Evolutionary conservation across 495 filamentous ascomycete species (phyloP).

Genomic region (Amniculicola lignicola): DNA sequence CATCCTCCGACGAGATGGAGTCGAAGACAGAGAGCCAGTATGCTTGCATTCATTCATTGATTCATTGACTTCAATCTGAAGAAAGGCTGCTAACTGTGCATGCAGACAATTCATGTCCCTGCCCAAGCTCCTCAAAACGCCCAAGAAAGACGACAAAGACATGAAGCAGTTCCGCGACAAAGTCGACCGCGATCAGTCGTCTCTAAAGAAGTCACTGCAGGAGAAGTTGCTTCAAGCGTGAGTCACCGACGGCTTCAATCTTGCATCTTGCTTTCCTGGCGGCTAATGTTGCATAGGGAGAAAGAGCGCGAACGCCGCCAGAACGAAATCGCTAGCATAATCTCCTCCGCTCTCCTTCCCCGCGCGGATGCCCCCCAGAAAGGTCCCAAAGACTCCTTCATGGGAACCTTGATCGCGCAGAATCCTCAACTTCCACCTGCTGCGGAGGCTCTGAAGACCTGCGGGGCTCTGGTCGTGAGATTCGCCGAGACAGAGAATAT

Average conservation of each 20-base stretch:
- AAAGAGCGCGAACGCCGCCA: not conserved
- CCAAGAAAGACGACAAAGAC: conserved; percentile 5
- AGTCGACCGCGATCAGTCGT: conserved; percentile 3
- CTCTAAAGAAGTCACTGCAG: conserved; percentile 5
- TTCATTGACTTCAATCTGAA: too few relatives aligned
- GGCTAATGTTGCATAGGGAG: not conserved
- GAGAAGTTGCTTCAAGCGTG: conserved; percentile 10
- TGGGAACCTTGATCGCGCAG: conserved; percentile 8
- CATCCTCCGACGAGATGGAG: too few relatives aligned
- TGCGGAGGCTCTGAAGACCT: not conserved
- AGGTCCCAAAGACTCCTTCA: not conserved
- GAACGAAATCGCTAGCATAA: not conserved
- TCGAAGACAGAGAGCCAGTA: too few relatives aligned
- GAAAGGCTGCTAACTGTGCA: not conserved
- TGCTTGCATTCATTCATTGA: too few relatives aligned
- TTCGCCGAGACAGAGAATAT: conserved; percentile 7
- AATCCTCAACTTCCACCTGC: conserved; percentile 4
- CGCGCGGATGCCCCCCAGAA: not conserved
- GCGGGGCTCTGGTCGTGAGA: conserved; percentile 1
- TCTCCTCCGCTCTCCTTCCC: not conserved
- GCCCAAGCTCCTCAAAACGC: conserved; percentile 1
- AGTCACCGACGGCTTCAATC: not conserved
- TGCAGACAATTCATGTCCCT: conserved; percentile 17
- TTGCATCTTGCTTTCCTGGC: not conserved
- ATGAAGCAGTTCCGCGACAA: conserved; percentile 1